These are phyloP conservation scores for Aspergillus vadensis DNA, from an alignment of 2,329 filamentous ascomycete genomes.

Conservation along the genomic window DNA sequence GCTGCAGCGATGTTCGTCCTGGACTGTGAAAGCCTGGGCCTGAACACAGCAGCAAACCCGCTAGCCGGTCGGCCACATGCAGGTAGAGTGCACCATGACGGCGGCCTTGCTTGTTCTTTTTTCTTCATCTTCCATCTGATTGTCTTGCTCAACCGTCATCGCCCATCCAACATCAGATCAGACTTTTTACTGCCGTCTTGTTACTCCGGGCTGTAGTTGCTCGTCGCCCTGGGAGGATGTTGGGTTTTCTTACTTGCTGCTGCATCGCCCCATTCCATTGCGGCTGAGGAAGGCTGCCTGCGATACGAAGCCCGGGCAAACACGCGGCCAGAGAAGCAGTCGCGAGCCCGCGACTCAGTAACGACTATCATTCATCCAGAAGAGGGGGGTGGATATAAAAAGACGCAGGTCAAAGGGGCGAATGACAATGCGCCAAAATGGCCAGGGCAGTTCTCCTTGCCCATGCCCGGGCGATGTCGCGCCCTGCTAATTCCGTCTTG, in stretches of 20 bases:
- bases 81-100: neutral
- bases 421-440: neutral
- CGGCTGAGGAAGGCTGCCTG: constrained; percentile 1
- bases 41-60: neutral
- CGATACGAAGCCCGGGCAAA: constrained; percentile 2
- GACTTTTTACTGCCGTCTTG: no score
- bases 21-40: neutral
- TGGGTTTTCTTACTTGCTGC: neutral
- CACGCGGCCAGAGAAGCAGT: neutral
- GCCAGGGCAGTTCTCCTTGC: neutral
- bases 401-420: neutral
- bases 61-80: neutral
- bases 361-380: no score
- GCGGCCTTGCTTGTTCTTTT: neutral
- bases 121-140: neutral
- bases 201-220: neutral
- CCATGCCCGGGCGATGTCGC: constrained; percentile 5
- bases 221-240: neutral
- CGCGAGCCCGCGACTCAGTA: no score
- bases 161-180: constrained; percentile 1
- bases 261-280: constrained; percentile 10
- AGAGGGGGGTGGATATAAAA: neutral
- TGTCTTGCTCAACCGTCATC: neutral
- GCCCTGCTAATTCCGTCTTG: neutral
- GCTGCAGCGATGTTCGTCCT: neutral